Base-by-base conservation (phyloP, 169 alveolate genomes). In the Plasmodium sp. region DNA sequence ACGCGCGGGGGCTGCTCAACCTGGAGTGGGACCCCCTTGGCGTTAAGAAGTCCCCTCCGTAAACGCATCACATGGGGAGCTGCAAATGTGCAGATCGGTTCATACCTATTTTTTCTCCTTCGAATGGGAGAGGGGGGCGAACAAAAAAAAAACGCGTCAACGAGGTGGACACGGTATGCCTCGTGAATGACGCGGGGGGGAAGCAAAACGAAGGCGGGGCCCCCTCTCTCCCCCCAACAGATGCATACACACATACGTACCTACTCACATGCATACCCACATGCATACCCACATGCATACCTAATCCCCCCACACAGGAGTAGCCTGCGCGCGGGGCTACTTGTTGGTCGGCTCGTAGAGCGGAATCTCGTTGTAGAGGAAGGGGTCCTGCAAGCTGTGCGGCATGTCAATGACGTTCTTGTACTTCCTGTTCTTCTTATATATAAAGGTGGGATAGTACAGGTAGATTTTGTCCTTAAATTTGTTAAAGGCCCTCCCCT, bases 361-460 rank as follows among this genome's bases (percentile, higher is more conserved):
- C 9, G 97, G 96, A 16, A 92, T 91, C 73, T 96, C 97, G 18
- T 96, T 96, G 48, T 92, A 96, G 10, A 93, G 92, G 93, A 96
- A 96, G 10, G 97, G 97, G 34, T 96, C 97, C 58, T 92, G 82
- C 41, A 83, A 51, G 31, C 93, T 73, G 56, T 93, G 95, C 0
- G 96, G 96, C 79, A 90, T 74, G 75, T 96, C 95, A 41, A 96
- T 81, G 7, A 96, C 93, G 58, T 92, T 90, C 43, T 96, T 94
- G 41, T 95, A 96, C 71, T 74, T 83, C 27, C 83, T 77, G 27
- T 85, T 84, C 9, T 95, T 88, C 73, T 95, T 81, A 31, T 96
- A 96, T 48, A 97, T 95, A 88, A 97, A 97, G 12, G 98, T 97
- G n/a, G 98, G 98, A 81, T 96, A 96, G 74, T 96, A 97, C 5